Evolutionary conservation across 2,329 filamentous ascomycete genomes (phyloP), one percentile per base, ranked within the genome.

Genomic region (Cladophialophora yegresii): DNA sequence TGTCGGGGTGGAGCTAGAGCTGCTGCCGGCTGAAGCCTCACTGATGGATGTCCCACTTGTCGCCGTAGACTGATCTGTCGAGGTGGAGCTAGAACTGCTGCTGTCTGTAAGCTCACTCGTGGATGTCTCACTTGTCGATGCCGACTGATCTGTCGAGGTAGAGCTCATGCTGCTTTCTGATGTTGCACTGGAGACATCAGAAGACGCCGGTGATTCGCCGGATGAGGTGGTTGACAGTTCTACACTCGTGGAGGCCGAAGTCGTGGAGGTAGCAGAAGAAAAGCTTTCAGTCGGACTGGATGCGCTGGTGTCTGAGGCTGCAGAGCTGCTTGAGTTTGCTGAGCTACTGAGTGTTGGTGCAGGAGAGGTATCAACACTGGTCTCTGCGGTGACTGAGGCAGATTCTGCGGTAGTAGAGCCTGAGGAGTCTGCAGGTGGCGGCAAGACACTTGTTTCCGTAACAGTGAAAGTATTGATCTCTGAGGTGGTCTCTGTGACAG

Each of bases 41-140:
- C 9, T 33, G 5, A 10, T 28, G 26, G 55, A 47, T 47, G 54
- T 57, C 8, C 28, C 23, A 47, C 28, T 57, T 28, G 54, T 47
- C 20, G 54, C n/a, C 13, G 13, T 36, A 10, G 43, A 47, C 9
- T 7, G 7, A 20, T 23, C 43, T 9, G n/a, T 23, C 22, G 45
- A 49, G 22, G 45, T 23, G 9, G 40, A 49, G 43, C 26, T 30
- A 45, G n/a, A n/a, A n/a, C 2, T 23, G 13, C 5, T 51, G 30
- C 43, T 58, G n/a, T n/a, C n/a, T n/a, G n/a, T n/a, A n/a, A n/a
- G n/a, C 40, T 47, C 36, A 57, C 9, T 33, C 2, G 20, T 28
- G 26, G 55, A 47, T 47, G 54, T 57, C 8, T 43, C 23, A 47
- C 28, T 57, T 28, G 54, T 47, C 20, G 54, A n/a, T 8, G 13